Conservation (phyloP, 2,329 filamentous ascomycete genomes). For the Beauveria australis region DNA sequence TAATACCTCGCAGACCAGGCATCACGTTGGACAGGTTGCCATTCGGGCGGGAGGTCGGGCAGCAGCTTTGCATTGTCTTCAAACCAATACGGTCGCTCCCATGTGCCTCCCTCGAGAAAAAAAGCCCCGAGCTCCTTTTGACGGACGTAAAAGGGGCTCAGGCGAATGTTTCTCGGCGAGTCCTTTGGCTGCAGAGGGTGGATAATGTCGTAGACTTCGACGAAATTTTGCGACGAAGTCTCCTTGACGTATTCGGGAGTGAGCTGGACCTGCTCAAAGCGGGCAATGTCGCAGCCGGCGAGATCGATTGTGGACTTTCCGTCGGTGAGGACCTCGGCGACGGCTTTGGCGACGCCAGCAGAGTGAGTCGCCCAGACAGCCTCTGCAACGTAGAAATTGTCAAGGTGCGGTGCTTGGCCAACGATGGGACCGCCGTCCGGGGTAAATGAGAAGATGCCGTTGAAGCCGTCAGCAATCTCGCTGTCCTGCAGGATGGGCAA, state of each 20-base stretch:
- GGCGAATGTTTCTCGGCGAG: conserved; percentile 49
- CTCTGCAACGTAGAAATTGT: conserved; percentile 57
- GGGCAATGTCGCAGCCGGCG: conserved; percentile 49
- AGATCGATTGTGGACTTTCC: conserved; percentile 49
- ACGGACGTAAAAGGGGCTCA: conserved; percentile 48
- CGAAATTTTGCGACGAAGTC: conserved; percentile 53
- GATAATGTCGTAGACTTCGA: conserved; percentile 57
- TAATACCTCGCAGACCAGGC: conserved; percentile 49
- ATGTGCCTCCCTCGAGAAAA: conserved; percentile 51
- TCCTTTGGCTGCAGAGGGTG: conserved; percentile 51
- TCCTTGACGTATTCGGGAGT: conserved; percentile 47
- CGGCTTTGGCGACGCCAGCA: conserved; percentile 51
- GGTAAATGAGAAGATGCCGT: conserved; percentile 59
- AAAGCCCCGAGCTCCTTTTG: conserved; percentile 48
- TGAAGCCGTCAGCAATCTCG: conserved; percentile 52
- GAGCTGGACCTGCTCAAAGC: conserved; percentile 55
- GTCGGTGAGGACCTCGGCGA: conserved; percentile 50
- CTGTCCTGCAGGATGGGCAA: conserved; percentile 43
- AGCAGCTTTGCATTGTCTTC: conserved; percentile 46
- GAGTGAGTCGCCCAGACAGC: conserved; percentile 62
- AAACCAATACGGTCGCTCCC: conserved; percentile 58
- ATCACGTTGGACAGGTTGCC: conserved; percentile 48
- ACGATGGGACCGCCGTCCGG: conserved; percentile 55
- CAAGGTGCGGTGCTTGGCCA: conserved; percentile 47
- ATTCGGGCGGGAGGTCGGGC: conserved; percentile 40